Conservation (phyloP, 2,329 filamentous ascomycete species). For the Metarhizium sp. region DNA sequence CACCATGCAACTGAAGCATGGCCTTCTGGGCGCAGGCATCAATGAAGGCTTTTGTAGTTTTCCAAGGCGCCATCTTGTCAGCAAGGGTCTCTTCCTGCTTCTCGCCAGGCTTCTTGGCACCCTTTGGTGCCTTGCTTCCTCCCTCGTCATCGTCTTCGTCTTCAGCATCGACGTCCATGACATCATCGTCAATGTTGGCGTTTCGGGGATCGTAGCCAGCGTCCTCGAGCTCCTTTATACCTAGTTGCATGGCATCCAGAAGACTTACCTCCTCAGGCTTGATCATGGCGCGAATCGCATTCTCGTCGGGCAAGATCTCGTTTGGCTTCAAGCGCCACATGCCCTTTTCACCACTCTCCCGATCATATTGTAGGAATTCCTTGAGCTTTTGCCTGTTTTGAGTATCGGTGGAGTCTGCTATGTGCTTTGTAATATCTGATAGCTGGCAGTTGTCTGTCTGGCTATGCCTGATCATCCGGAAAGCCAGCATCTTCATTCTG, state of each 20-base stretch:
- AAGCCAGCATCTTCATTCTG: constrained; percentile 91
- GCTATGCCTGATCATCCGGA: constrained; percentile 75
- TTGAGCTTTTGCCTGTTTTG: constrained; percentile 96
- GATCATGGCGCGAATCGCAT: constrained; percentile 75
- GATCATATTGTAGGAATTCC: constrained; percentile 88
- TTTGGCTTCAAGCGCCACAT: constrained; percentile 68
- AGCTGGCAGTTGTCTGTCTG: constrained; percentile 60
- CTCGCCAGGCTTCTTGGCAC: constrained; percentile 33
- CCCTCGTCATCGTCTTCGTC: constrained; percentile 38
- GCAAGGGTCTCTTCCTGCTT: constrained; percentile 64
- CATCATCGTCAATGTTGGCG: constrained; percentile 53
- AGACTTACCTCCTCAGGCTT: constrained; percentile 93
- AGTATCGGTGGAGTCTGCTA: constrained; percentile 86
- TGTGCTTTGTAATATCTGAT: constrained; percentile 82
- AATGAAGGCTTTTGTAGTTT: constrained; percentile 91
- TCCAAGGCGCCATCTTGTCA: constrained; percentile 89
- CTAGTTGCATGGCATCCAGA: constrained; percentile 94
- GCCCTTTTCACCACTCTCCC: constrained; percentile 61
- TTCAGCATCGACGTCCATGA: constrained; percentile 54
- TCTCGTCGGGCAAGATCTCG: constrained; percentile 71
- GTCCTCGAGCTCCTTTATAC: constrained; percentile 81
- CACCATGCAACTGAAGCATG: constrained; percentile 90
- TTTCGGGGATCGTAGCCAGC: constrained; percentile 70
- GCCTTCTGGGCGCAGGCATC: constrained; percentile 91
- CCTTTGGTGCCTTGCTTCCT: constrained; percentile 28